These are phyloP conservation scores for Russula brevipes DNA, from an alignment of 768 basidiomycete genomes.

Conservation along the genomic window DNA sequence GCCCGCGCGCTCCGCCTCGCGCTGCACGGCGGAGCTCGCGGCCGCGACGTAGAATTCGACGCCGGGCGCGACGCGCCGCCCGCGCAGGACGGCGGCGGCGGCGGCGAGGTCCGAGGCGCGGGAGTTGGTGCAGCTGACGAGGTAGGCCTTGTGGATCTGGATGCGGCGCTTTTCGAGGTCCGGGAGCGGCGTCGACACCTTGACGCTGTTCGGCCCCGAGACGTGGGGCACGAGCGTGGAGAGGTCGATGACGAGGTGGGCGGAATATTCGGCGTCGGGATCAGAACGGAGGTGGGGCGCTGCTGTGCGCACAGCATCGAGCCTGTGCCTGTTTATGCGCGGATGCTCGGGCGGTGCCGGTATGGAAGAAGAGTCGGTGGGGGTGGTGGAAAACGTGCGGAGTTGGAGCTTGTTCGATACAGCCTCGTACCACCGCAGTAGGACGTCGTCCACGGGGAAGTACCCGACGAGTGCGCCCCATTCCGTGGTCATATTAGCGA, in stretches of 20 bases:
- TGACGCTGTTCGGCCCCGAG: conserved; percentile 97
- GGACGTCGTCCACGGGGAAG: conserved; percentile 84
- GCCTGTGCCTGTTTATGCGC: conserved; percentile 69
- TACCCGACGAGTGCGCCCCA: conserved; percentile 97
- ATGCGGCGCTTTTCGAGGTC: conserved; percentile 69
- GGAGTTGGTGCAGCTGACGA: conserved; percentile 97
- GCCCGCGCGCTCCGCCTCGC: conserved; percentile 77
- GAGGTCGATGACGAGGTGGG: conserved; percentile 87
- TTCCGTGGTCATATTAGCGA: conserved; percentile 99
- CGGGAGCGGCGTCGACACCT: conserved; percentile 90
- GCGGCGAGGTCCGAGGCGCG: conserved; percentile 91
- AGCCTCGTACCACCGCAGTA: conserved; percentile 82
- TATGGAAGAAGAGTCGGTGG: conserved; percentile 38
- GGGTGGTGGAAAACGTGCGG: conserved; percentile 55
- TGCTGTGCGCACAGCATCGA: conserved; percentile 55
- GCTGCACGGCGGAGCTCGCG: conserved; percentile 87
- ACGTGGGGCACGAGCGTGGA: conserved; percentile 93
- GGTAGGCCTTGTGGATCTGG: conserved; percentile 93
- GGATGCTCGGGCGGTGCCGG: conserved; percentile 78
- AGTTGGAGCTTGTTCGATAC: conserved; percentile 68
- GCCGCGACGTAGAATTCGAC: conserved; percentile 98
- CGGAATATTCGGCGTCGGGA: conserved; percentile 69
- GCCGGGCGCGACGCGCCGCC: conserved; percentile 72
- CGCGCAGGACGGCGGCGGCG: conserved; percentile 84
- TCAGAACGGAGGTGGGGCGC: conserved; percentile 57